Evolutionary conservation across 768 basidiomycete species (phyloP), one percentile per base, ranked within the genome.

Genomic region (Myochromella boudieri): DNA sequence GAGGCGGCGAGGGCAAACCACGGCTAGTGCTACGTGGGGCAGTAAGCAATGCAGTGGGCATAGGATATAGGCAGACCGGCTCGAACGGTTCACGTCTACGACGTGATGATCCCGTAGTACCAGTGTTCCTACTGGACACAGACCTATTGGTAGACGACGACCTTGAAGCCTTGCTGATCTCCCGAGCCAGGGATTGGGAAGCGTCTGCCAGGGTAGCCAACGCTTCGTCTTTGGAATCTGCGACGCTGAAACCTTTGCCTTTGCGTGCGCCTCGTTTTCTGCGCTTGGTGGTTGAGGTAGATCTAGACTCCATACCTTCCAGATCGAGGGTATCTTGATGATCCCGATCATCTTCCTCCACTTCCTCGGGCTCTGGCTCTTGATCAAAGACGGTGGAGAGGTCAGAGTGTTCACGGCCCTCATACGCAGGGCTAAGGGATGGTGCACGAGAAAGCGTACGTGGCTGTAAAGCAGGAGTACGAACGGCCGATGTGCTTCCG

Each of bases 261-360:
- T 91, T 94, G 42, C 94, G 78, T 2, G 85, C 81, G 31, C 93
- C 92, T 41, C 93, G 78, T 66, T 91, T 94, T 48, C 90, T 78
- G 21, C 90, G 77, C 68, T 85, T 93, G 63, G 80, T 82, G 36
- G 78, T 86, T 37, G 88, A 89, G 9, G 85, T 70, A 9, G 83
- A 81, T 42, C 85, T 74, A 45, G 84, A 80, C 52, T 74, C 67
- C 54, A 65, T 65, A 4, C 61, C 68, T 18, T 69, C 64, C 24
- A 67, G 54, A 9, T 70, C 64, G 31, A 62, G 55, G n/a, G n/a
- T n/a, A 18, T 65, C 68, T 22, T 55, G 54, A 18, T 68, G 68
- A 3, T 69, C 69, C 37, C 74, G 70, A 37, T 71, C 74, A 8
- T 74, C 71, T 11, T 63, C 59, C 29, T 76, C 74, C 27, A 50